Base-by-base conservation (phyloP, 1,284 basidiomycete genomes). In the Pseudozyma hubeiensis region DNA sequence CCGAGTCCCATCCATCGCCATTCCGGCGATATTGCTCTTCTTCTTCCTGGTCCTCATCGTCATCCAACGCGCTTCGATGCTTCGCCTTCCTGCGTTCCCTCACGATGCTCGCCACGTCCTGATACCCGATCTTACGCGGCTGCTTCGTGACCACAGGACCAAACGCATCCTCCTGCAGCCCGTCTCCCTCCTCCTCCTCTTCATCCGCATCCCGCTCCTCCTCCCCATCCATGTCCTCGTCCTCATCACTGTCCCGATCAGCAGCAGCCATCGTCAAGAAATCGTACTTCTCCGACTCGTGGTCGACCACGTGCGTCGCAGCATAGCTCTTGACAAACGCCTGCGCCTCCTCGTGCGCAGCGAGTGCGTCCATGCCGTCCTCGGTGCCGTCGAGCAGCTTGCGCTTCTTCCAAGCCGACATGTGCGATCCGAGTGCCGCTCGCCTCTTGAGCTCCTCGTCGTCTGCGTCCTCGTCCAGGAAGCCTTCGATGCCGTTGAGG, bases 401-500 rank as follows among this genome's bases (percentile, higher is more conserved):
- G 1, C 77, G 40, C 66, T 76, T 75, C 50, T 77, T 70, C 57
- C 60, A 67, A 5, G 59, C 41, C 17, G 50, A 64, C 65, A n/a
- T 52, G n/a, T 40, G 69, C 60, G 41, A 43, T 5, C 61, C 65
- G 66, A 59, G 50, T n/a, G 57, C 63, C 13, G 75, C 64, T 6
- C 53, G 17, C 11, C 77, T 52, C 37, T 61, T 63, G 29, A 80
- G 55, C 30, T 76, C 67, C 29, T 81, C 82, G 16, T 81, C 80
- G 19, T 81, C 80, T 6, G 74, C 81, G 53, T 83, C 82, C 7
- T 81, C 80, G 55, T 83, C 82, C 19, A 83, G 61, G 37, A 74
- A 62, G 8, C 70, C 77, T 19, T 78, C 82, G 33, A 83, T 59
- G 2, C 60, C 67, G 19, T 64, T 67, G 11, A 63, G 35, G 7